Evolutionary conservation across 495 filamentous ascomycete species (phyloP).

Genomic region (Hypoxylon lenormandii): DNA sequence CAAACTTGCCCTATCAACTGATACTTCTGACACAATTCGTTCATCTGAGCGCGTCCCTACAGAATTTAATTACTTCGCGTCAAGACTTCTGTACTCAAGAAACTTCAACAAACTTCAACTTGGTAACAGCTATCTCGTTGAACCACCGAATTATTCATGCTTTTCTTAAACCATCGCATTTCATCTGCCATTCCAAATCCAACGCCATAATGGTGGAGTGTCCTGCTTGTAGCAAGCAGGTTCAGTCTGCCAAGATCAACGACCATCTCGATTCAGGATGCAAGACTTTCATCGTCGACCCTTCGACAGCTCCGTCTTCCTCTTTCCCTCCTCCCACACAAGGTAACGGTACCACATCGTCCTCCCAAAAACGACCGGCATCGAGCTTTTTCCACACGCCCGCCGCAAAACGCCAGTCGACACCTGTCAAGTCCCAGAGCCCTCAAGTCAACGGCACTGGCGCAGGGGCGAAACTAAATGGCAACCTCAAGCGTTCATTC

Average conservation of each 20-base stretch:
- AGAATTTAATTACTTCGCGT: conserved; percentile 21
- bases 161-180: not conserved
- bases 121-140: no score
- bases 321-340: conserved; percentile 49
- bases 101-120: not conserved
- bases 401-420: conserved; percentile 65
- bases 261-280: conserved; percentile 90
- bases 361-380: conserved; percentile 64
- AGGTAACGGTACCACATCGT: conserved; percentile 60
- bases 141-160: not conserved
- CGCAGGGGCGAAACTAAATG: conserved; percentile 34
- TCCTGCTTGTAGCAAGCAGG: conserved; percentile 83
- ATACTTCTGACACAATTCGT: not conserved
- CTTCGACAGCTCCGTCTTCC: conserved; percentile 45
- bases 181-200: not conserved
- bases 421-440: conserved; percentile 37
- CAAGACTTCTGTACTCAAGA: conserved; percentile 15
- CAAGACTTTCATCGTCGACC: conserved; percentile 67
- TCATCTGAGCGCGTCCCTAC: conserved; percentile 25
- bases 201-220: conserved; percentile 77
- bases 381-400: conserved; percentile 84
- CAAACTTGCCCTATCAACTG: no score
- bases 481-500: conserved; percentile 57
- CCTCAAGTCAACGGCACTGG: conserved; percentile 46
- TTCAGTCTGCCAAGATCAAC: conserved; percentile 84